Evolutionary conservation across 2,329 filamentous ascomycete genomes (phyloP), one percentile per base, ranked within the genome.

Genomic region (Pleurostoma richardsiae): DNA sequence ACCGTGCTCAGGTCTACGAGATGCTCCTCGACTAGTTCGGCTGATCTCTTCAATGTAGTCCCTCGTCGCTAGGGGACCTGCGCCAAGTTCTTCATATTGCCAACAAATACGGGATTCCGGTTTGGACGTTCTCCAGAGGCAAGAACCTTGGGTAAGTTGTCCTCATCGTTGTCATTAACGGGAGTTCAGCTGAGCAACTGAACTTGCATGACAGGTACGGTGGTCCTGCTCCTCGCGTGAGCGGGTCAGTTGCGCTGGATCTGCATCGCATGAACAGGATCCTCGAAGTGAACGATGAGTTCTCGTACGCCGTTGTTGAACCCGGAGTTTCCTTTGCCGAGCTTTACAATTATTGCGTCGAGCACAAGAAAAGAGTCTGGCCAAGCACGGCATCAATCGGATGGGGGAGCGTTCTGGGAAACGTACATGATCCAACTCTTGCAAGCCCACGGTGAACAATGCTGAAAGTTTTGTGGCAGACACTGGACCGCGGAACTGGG

Each of bases 371-470:
- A 45, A 66, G 63, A 45, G 63, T 75, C 4, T 75, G 72, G 74
- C 69, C 72, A 2, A 70, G 69, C 49, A 67, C 67, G 11, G 70
- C 74, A 1, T 72, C 70, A 28, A 61, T 78, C 6, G 74, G 73
- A 29, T 75, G 74, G 60, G 74, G 73, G 2, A 69, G 65, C 30
- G 65, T 77, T 4, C 55, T 77, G 27, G 74, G 74, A 3, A 77
- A 78, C 53, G 39, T 28, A 41, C 39, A 8, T 28, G 39, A 7
- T 19, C 26, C 10, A 41, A 19, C 39, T 28, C 8, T 41, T 19
- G 11, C 8, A 41, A 28, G 8, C 10, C 39, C 10, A 11, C 8
- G 8, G 39, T n/a, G 8, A 8, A 11, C 52, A 36, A 8, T 8
- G 8, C n/a, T 36, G 19, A 19, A 19, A 19, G n/a, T 36, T 36